Conservation (phyloP, 208 protist species). For the Angomonas deanei region DNA sequence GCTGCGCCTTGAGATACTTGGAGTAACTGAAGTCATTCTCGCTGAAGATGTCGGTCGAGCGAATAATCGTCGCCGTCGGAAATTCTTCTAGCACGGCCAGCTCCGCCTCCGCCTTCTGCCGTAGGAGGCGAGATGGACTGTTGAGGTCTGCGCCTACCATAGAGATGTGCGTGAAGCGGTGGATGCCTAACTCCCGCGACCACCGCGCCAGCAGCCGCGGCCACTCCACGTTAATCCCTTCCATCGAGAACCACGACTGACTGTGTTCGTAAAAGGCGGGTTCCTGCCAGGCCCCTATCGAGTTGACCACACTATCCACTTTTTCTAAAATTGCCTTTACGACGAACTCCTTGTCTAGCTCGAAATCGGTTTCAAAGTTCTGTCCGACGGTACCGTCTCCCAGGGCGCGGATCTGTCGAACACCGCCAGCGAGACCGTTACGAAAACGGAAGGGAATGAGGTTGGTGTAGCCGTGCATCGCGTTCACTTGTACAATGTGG, state of each 20-base stretch:
- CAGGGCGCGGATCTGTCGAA: constrained; percentile 60
- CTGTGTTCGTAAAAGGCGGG: constrained; percentile 83
- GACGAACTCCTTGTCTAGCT: constrained; percentile 90
- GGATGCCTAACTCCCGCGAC: constrained; percentile 82
- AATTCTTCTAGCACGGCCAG: constrained; percentile 87
- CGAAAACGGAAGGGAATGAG: constrained; percentile 86
- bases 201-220: constrained; percentile 87
- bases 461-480: constrained; percentile 81
- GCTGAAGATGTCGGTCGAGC: constrained; percentile 79
- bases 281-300: constrained; percentile 85
- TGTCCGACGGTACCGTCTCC: constrained; percentile 84
- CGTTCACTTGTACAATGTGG: constrained; percentile 67
- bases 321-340: constrained; percentile 85
- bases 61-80: constrained; percentile 88
- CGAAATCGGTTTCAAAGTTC: constrained; percentile 87
- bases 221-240: constrained; percentile 89
- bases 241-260: constrained; percentile 90
- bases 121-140: constrained; percentile 78
- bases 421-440: constrained; percentile 66
- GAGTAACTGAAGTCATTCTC: constrained; percentile 87
- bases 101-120: constrained; percentile 83
- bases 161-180: constrained; percentile 83
- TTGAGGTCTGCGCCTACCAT: constrained; percentile 87
- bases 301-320: constrained; percentile 73
- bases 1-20: constrained; percentile 86